Evolutionary conservation across 768 basidiomycete species (phyloP).

Genomic region (Lactifluus subvellereus): DNA sequence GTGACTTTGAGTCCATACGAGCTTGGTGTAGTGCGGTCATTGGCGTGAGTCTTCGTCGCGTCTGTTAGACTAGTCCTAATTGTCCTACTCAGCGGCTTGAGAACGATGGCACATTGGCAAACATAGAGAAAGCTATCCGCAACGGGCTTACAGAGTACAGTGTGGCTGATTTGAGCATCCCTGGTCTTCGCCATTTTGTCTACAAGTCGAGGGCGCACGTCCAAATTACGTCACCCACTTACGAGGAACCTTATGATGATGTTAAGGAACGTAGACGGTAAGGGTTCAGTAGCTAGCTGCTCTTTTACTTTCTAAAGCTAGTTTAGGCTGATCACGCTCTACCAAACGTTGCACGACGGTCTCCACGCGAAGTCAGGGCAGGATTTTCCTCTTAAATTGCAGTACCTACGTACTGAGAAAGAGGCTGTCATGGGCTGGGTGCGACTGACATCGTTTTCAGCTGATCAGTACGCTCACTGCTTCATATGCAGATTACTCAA

Average conservation of each 20-base stretch:
- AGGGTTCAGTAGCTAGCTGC: slow-evolving; percentile 11
- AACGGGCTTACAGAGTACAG: slow-evolving; percentile 56
- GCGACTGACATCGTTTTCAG: slow-evolving; percentile 29
- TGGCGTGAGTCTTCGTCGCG: slow-evolving; percentile 38
- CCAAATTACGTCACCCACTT: slow-evolving; percentile 81
- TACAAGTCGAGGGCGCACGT: slow-evolving; percentile 90
- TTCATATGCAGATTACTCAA: slow-evolving; percentile 67
- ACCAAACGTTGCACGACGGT: slow-evolving; percentile 81
- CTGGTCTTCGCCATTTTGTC: slow-evolving; percentile 88
- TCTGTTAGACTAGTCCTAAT: background rate
- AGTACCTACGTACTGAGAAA: slow-evolving; percentile 77
- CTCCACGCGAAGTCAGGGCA: slow-evolving; percentile 90
- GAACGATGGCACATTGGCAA: slow-evolving; percentile 49
- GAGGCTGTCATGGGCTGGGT: slow-evolving; percentile 97
- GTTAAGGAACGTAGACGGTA: slow-evolving; percentile 57
- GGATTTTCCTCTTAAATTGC: slow-evolving; percentile 71
- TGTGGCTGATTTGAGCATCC: slow-evolving; percentile 74
- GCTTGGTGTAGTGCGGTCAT: slow-evolving; percentile 67
- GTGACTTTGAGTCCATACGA: slow-evolving; percentile 80
- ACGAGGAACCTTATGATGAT: slow-evolving; percentile 78
- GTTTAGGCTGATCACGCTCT: slow-evolving; percentile 72
- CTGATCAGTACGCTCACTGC: background rate
- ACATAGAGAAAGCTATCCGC: slow-evolving; percentile 43
- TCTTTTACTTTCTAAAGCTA: slow-evolving; percentile 16
- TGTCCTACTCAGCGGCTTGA: slow-evolving; percentile 50